Base-by-base conservation (phyloP, 805 yeast species). In the Naumovozyma dairenensis region DNA sequence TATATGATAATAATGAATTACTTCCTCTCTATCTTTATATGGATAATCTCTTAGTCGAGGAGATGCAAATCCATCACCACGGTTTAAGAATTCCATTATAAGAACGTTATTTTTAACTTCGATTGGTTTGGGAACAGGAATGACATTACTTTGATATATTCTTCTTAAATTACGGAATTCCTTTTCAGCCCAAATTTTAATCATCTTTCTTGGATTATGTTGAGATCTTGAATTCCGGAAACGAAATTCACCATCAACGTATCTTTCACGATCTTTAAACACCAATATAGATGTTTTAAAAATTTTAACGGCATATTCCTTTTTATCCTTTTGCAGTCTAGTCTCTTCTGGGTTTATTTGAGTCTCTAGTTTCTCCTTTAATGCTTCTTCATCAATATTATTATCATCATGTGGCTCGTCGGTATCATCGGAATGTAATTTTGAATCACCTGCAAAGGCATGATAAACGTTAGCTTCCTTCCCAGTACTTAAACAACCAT, bases 381-480 rank as follows among this genome's bases (percentile, higher is more conserved):
- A 24, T 13, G 24, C 30, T 32, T 29, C 29, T 27, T 25, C 36
- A 7, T 20, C 20, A 13, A 21, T 15, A 14, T 36, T 35, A 2
- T 28, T 34, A 14, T 34, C 21, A 24, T 33, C 54, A 12, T 43
- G 43, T 21, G 25, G 6, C 9, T 21, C 13, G 4, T 9, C 18
- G 14, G n/a, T 20, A 22, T 24, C 33, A 51, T 27, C 54, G 13
- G 59, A 51, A n/a, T 33, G 34, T 13, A 38, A 37, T 35, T 45
- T 47, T 13, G 52, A 63, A 9, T 42, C 38, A 6, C 61, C 60
- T n/a, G 59, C 59, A 38, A 57, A 51, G 2, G 94, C 96, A 52
- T 83, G 89, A 55, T 92, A 92, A 1, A 92, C 96, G 51, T 92
- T 92, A n/a, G 98, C 98, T 59, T 92, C 99, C 57, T 92, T 92